These are phyloP conservation scores for Pythium dissotocum DNA, from an alignment of 352 stramenopile genomes.

Conservation along the genomic window DNA sequence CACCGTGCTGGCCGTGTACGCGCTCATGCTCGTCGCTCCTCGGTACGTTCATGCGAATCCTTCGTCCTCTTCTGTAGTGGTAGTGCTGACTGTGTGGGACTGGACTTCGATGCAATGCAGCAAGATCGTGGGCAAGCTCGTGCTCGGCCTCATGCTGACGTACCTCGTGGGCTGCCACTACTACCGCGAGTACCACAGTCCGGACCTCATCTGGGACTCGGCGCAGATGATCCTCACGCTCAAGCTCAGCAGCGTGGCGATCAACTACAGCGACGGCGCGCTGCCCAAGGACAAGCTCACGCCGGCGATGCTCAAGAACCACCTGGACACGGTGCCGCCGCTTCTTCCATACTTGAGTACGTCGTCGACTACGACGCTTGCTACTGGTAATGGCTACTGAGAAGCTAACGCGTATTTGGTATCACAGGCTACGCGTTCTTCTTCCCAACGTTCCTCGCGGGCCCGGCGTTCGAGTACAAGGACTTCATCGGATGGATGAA, in stretches of 20 bases:
- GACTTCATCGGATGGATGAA: slow-evolving; percentile 85
- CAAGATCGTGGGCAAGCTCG: slow-evolving; percentile 63
- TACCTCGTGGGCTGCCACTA: slow-evolving; percentile 82
- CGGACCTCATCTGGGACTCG: slow-evolving; percentile 81
- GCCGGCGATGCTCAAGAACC: slow-evolving; percentile 69
- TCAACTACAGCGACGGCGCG: slow-evolving; percentile 81
- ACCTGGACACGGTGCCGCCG: slow-evolving; percentile 56
- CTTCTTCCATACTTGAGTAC: slow-evolving; percentile 77
- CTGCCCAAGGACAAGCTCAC: slow-evolving; percentile 79
- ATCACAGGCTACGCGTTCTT: slow-evolving; percentile 82
- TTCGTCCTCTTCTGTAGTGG: too few species aligned
- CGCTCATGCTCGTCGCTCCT: slow-evolving; percentile 64
- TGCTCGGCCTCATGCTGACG: slow-evolving; percentile 54
- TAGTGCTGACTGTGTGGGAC: background rate
- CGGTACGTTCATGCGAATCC: slow-evolving; percentile 33
- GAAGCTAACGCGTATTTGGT: background rate
- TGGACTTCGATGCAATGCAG: slow-evolving; percentile 23
- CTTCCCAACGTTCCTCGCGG: slow-evolving; percentile 85
- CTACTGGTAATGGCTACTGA: background rate
- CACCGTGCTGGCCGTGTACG: slow-evolving; percentile 60
- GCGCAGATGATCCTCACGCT: slow-evolving; percentile 88
- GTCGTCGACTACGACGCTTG: background rate
- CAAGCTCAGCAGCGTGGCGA: slow-evolving; percentile 76
- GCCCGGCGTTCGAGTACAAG: slow-evolving; percentile 84
- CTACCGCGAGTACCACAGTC: slow-evolving; percentile 81